These are phyloP conservation scores for Cantharellus anzutake DNA, from an alignment of 768 basidiomycete species.

Conservation along the genomic window DNA sequence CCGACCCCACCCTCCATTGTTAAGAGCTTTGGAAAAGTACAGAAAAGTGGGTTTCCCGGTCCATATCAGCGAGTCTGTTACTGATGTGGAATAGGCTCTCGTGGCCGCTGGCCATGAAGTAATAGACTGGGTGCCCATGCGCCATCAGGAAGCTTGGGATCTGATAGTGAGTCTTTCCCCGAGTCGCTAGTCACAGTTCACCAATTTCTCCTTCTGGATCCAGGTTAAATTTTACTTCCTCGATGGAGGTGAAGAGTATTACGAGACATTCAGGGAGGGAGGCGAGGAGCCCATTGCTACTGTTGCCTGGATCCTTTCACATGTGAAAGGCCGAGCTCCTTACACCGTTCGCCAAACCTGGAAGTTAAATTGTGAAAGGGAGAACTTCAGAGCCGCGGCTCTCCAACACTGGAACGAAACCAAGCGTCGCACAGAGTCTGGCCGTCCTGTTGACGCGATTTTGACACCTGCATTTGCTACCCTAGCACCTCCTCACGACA, in stretches of 20 bases:
- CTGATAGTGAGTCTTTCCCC: slow-evolving; percentile 23
- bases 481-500: slow-evolving; percentile 29
- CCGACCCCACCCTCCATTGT: slow-evolving; percentile 29
- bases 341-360: slow-evolving; percentile 26
- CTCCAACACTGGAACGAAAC: slow-evolving; percentile 29
- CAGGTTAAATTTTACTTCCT: slow-evolving; percentile 30
- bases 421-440: slow-evolving; percentile 19
- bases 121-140: slow-evolving; percentile 28
- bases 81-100: slow-evolving; percentile 14
- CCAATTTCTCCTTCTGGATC: neutral
- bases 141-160: slow-evolving; percentile 28
- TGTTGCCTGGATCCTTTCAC: slow-evolving; percentile 25
- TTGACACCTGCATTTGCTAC: slow-evolving; percentile 29
- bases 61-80: neutral
- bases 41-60: slow-evolving; percentile 11
- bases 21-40: slow-evolving; percentile 22
- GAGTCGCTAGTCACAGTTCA: slow-evolving; percentile 1
- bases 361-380: slow-evolving; percentile 26
- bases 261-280: slow-evolving; percentile 17
- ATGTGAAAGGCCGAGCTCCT: slow-evolving; percentile 19
- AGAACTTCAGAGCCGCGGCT: slow-evolving; percentile 22
- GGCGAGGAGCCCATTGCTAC: slow-evolving; percentile 24
- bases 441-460: slow-evolving; percentile 29
- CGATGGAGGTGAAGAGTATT: slow-evolving; percentile 30
- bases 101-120: slow-evolving; percentile 31